These are phyloP conservation scores for Stachybotrys chartarum DNA, from an alignment of 2,329 filamentous ascomycete genomes.

Conservation along the genomic window DNA sequence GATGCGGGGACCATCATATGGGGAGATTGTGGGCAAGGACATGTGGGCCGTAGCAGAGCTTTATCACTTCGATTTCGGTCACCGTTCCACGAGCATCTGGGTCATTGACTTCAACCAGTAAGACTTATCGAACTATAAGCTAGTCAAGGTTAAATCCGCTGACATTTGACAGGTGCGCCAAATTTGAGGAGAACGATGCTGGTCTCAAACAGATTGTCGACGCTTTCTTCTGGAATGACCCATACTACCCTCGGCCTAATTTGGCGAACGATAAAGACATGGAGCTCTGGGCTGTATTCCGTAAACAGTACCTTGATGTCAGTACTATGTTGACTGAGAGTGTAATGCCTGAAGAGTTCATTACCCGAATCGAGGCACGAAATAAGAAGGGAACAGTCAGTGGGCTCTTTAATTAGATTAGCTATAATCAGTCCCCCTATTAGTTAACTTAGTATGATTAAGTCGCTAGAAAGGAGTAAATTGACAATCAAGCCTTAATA, in stretches of 20 bases:
- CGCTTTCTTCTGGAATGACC: constrained; percentile 5
- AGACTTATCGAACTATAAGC: too few species aligned
- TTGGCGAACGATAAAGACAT: background rate
- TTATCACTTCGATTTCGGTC: background rate
- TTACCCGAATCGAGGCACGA: constrained; percentile 1
- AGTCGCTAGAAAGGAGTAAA: too few species aligned
- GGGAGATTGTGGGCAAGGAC: background rate
- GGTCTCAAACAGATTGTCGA: constrained; percentile 5
- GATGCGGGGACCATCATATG: background rate
- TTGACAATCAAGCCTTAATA: too few species aligned
- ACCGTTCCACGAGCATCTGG: constrained; percentile 1
- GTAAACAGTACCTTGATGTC: constrained; percentile 1
- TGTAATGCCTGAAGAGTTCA: constrained; percentile 1
- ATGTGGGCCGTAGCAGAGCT: background rate
- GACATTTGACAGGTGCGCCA: constrained; percentile 1
- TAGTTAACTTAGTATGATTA: too few species aligned
- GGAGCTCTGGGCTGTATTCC: constrained; percentile 2
- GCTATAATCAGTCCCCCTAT: too few species aligned
- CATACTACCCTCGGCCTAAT: constrained; percentile 2
- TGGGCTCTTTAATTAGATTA: background rate
- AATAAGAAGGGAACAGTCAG: background rate
- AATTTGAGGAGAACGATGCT: constrained; percentile 1
- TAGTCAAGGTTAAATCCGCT: too few species aligned
- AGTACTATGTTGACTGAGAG: constrained; percentile 1
- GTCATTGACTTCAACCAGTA: constrained; percentile 3